Conservation (phyloP, 768 basidiomycete genomes). For the Hortiboletus campestris region DNA sequence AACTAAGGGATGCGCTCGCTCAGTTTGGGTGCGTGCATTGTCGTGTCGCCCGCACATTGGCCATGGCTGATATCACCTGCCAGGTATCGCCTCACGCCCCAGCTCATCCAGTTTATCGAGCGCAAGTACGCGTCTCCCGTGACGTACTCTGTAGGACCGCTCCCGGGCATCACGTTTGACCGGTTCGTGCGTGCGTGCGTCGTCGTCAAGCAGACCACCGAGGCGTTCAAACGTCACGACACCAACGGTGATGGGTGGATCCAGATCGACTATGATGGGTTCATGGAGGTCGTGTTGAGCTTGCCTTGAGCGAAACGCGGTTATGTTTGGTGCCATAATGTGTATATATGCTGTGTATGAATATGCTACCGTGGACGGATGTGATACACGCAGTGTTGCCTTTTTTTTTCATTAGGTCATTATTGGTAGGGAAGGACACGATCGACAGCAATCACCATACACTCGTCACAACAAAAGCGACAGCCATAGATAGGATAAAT, state of each 20-base stretch:
- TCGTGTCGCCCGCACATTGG: too few relatives aligned
- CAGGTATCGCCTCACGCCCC: constrained; percentile 68
- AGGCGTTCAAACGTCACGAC: constrained; percentile 67
- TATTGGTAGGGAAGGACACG: not conserved
- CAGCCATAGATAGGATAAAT: not conserved
- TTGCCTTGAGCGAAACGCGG: constrained; percentile 28
- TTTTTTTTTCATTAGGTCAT: not conserved
- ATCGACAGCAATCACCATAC: not conserved
- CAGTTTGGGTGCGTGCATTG: constrained; percentile 89
- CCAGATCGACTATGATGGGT: constrained; percentile 54
- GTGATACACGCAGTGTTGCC: not conserved
- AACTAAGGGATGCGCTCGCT: constrained; percentile 64
- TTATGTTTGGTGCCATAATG: not conserved
- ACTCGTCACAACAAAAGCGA: not conserved
- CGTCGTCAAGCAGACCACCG: constrained; percentile 73
- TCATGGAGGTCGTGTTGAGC: constrained; percentile 49
- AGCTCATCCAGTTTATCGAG: constrained; percentile 62
- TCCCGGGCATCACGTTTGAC: constrained; percentile 76
- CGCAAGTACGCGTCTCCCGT: constrained; percentile 66
- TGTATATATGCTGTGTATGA: constrained; percentile 7
- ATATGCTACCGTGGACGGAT: not conserved
- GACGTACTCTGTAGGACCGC: constrained; percentile 31
- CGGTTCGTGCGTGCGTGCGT: constrained; percentile 87
- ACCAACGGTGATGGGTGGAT: constrained; percentile 56
- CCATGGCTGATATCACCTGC: too few relatives aligned